Conservation (phyloP, 768 basidiomycete species). For the Hericium erinaceus region DNA sequence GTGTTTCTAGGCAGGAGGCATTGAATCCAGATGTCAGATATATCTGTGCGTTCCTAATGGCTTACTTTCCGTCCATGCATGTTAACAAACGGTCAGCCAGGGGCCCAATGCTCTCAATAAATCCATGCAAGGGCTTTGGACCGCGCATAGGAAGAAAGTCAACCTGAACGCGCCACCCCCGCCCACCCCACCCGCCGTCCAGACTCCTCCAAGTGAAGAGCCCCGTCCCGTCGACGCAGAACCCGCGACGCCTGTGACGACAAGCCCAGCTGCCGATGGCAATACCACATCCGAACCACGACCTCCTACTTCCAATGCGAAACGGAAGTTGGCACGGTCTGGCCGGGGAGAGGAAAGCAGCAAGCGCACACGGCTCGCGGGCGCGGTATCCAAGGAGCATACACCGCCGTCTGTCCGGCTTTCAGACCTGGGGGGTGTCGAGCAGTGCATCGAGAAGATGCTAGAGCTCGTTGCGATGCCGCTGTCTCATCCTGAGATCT, state of each 20-base stretch:
- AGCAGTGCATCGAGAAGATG: conserved; percentile 81
- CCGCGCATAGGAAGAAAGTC: conserved; percentile 54
- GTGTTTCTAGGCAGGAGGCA: too few relatives aligned
- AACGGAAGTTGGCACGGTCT: conserved; percentile 52
- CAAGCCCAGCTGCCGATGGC: background rate
- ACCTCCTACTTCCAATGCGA: conserved; percentile 28
- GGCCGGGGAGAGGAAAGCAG: conserved; percentile 43
- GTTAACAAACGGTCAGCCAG: conserved; percentile 39
- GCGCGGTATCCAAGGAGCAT: conserved; percentile 48
- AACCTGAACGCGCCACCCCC: conserved; percentile 45
- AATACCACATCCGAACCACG: conserved; percentile 5
- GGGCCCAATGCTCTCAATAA: conserved; percentile 66
- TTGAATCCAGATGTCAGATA: background rate
- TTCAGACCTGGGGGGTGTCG: conserved; percentile 83
- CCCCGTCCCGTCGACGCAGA: conserved; percentile 1
- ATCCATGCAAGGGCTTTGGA: conserved; percentile 77
- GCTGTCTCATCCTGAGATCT: conserved; percentile 89
- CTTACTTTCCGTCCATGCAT: background rate
- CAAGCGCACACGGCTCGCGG: conserved; percentile 40
- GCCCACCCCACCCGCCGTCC: conserved; percentile 16
- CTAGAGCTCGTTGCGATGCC: conserved; percentile 97
- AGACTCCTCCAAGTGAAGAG: conserved; percentile 5
- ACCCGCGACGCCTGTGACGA: background rate
- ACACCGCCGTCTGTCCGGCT: conserved; percentile 68
- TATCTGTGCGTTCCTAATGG: background rate